Evolutionary conservation across 345 rosid species (phyloP), one percentile per base, ranked within the genome.

Genomic region (Brassica juncea): DNA sequence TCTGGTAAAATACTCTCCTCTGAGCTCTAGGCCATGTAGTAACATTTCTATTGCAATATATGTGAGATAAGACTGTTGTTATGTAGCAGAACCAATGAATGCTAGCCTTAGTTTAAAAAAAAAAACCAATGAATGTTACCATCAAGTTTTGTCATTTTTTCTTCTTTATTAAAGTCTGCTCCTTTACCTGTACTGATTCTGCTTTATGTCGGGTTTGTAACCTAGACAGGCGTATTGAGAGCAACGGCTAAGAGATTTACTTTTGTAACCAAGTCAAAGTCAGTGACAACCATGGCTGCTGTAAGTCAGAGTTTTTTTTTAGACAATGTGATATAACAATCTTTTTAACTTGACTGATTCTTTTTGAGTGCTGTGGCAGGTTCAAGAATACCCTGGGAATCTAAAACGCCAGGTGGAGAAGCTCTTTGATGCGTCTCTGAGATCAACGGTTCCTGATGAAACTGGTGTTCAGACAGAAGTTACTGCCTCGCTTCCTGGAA

Each of bases 161-260:
- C 21, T 27, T 27, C 2, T 8, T 35, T 35, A 6, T 35, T 35
- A 31, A 35, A 7, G 8, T 27, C 47, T 52, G 54, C 8, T 59
- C 54, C 10, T 57, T 58, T 82, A 47, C 58, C 15, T 58, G 30
- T 77, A 77, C 71, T 87, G 70, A 81, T 77, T 83, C 27, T 16
- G 15, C 73, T 74, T 74, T 30, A 71, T 72, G 35, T 61, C 2
- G 28, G 57, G 71, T 77, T 74, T 74, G 80, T 85, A 82, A 89
- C 83, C 87, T 90, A 94, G 97, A 82, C 92, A 92, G 98, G 68
- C 72, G 76, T 88, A 71, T 65, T 84, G 84, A 87, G 84, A 79
- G 84, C 71, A 47, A 78, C 85, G 16, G 84, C 87, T 85, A 85
- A 86, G 80, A 84, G 83, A 76, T 81, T 86, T 57, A 60, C 71